These are phyloP conservation scores for Aspergillus affinis DNA, from an alignment of 495 filamentous ascomycete genomes.

Conservation along the genomic window DNA sequence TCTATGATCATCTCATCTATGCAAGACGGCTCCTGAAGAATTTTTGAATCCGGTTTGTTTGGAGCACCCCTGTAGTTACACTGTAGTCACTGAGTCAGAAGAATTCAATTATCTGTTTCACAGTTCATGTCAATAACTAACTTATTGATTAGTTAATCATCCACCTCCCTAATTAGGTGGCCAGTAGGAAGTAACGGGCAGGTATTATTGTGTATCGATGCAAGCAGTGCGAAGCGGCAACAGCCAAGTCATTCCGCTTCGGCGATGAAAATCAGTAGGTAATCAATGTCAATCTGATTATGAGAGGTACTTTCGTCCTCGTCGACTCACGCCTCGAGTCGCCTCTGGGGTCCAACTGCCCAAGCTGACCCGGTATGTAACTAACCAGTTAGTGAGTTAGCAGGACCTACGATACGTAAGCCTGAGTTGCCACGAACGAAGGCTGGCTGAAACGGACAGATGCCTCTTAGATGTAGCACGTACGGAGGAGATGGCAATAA, in stretches of 20 bases:
- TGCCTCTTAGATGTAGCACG: background rate
- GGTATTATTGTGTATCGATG: background rate
- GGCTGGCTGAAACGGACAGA: background rate
- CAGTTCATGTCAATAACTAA: background rate
- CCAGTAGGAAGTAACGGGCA: background rate
- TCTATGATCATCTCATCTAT: conserved; percentile 3
- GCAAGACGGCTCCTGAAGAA: background rate
- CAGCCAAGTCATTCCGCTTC: background rate
- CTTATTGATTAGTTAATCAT: background rate
- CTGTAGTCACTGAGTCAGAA: too few species aligned
- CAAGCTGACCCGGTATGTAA: background rate
- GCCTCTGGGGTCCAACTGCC: background rate
- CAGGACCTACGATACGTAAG: background rate
- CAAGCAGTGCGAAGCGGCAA: background rate
- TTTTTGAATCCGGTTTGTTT: background rate
- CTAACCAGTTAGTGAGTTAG: background rate
- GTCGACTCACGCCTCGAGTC: background rate
- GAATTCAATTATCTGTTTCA: background rate
- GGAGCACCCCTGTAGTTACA: background rate
- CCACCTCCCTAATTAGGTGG: background rate
- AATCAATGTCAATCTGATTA: too few species aligned
- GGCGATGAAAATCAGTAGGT: too few species aligned
- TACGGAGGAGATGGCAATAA: background rate
- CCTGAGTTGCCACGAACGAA: background rate
- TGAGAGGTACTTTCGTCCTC: background rate